Base-by-base conservation (phyloP, 805 yeast species). In the Cyberlindnera mrakii region DNA sequence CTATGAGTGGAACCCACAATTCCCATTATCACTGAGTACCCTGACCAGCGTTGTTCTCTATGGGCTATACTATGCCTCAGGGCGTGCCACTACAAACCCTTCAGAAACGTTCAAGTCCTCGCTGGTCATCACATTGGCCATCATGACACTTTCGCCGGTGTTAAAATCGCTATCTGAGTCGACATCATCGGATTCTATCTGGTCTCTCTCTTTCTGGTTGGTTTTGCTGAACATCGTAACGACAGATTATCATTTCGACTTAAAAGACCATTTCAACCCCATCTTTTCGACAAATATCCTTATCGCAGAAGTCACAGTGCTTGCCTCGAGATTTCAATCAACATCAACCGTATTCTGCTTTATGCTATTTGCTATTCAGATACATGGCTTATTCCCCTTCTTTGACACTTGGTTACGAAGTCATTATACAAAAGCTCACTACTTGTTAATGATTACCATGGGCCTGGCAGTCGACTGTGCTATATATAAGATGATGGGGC, bases 171-270 rank as follows among this genome's bases (percentile, higher is more conserved):
- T 93, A 35, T 88, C 96, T 0, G 78, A 80, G 54, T 84, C 96
- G 0, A 88, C 96, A 0, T 79, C 96, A 0, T 83, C 93, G 0
- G 98, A 93, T 65, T 87, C 96, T 14, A 88, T 93, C 46, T 91
- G 98, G 97, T 89, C 96, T 0, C 63, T 93, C 5, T 78, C 95
- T 7, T 79, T 82, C 37, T 83, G 96, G 80, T 67, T 93, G 14
- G 80, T 85, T 29, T 52, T 87, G 10, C 66, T 80, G 35, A 88
- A 88, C 54, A 65, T 89, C 3, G 56, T 81, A 20, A 71, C 80
- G 52, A 80, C 82, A 57, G 86, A 86, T 62, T 82, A 84, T 59
- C 73, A 84, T 31, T 68, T 75, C 54, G 76, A 75, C 48, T 57
- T 73, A n/a, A 25, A 39, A 30, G 35, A 33, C 23, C 46, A 43